Base-by-base conservation (phyloP, 2,329 filamentous ascomycete species). In the Verticillium albo-atrum region DNA sequence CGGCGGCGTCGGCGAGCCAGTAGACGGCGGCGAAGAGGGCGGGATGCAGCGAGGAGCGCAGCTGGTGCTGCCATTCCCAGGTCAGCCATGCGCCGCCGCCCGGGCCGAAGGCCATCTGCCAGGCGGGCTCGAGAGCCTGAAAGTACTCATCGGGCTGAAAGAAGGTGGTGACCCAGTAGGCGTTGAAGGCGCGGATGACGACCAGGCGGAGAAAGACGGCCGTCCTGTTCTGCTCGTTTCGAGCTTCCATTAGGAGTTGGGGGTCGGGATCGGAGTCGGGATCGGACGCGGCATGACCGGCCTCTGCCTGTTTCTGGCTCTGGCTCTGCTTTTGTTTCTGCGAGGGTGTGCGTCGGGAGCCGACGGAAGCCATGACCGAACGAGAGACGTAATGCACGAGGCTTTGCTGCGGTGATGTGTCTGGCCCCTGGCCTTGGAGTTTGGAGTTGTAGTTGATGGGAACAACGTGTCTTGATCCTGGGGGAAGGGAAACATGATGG, bases 101-200 rank as follows among this genome's bases (percentile, higher is more conserved):
- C 2, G 79, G 70, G 25, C 93, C 93, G 80, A 97, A 97, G 3
- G 90, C 90, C 58, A 95, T 82, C 68, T 88, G 81, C 93, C 94
- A 98, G 65, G 95, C 95, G 57, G 95, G 94, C 77, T 99, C 95
- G 52, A 98, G 84, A 1, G 92, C 90, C 72, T 99, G 95, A 70
- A 95, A 99, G 79, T 91, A 98, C 75, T 99, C 95, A 78, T 99
- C 95, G 28, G 95, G 95, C 74, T 99, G 95, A 77, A 99, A 99
- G 74, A 97, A 99, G 23, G 95, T 98, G 65, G 85, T 81, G 60
- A 96, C 80, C 63, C 82, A 86, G 67, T 95, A 80, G 32, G 92
- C 88, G 76, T 97, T 97, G 71, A 90, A 73, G 64, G 94, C 82
- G 58, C 95, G 91, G 63, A 96, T 83, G 47, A 85, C 79, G 65